Conservation (phyloP, 2,329 filamentous ascomycete species). For the Apiospora hydei region DNA sequence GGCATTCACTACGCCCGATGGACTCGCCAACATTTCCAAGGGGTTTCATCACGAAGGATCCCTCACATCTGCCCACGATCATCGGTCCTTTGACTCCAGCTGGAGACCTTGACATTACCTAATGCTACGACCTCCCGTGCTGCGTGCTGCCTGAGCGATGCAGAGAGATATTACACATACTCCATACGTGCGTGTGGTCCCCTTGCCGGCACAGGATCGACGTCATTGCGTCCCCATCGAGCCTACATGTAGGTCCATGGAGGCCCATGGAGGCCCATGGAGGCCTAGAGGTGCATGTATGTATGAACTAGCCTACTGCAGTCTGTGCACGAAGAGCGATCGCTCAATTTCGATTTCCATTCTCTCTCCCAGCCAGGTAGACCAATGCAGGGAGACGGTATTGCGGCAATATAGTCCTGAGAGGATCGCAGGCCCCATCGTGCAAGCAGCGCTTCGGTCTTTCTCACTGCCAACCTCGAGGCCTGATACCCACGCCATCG, state of each 20-base stretch:
- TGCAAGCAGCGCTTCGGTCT: slow-evolving; percentile 1
- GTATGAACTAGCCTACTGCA: neutral
- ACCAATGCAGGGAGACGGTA: slow-evolving; percentile 16
- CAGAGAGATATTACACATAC: neutral
- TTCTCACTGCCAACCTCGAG: slow-evolving; percentile 10
- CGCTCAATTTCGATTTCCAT: slow-evolving; percentile 16
- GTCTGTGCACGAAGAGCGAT: slow-evolving; percentile 14
- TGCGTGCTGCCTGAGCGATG: neutral
- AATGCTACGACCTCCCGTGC: neutral
- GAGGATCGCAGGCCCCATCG: slow-evolving; percentile 4
- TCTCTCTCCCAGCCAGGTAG: neutral
- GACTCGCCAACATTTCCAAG: slow-evolving; percentile 7
- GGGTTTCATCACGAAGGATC: slow-evolving; percentile 1
- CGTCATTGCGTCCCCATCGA: slow-evolving; percentile 6
- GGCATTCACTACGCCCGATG: neutral
- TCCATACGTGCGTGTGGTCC: neutral
- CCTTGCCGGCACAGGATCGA: neutral
- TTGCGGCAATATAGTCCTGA: slow-evolving; percentile 13
- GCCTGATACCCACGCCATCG: neutral
- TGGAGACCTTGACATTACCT: neutral
- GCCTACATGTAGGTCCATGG: neutral
- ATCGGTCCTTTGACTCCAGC: neutral
- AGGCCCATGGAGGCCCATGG: no score
- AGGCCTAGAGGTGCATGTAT: neutral
- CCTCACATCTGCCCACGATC: neutral